These are phyloP conservation scores for Mallotus japonicus DNA, from an alignment of 441 rosid genomes.

Conservation along the genomic window DNA sequence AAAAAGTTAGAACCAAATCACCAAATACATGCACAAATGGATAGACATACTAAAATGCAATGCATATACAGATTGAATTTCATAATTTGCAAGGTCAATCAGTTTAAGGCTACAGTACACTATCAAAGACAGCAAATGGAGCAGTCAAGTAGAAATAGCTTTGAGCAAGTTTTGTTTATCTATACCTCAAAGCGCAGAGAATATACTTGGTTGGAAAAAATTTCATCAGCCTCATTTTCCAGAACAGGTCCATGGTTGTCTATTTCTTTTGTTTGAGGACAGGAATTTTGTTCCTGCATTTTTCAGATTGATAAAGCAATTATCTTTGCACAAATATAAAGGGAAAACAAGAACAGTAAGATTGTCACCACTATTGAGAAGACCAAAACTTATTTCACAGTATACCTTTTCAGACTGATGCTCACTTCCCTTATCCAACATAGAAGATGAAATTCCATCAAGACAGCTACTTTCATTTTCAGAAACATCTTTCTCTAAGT, in stretches of 20 bases:
- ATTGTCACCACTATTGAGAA: conserved; percentile 5
- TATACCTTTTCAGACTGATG: conserved; percentile 41
- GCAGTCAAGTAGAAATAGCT: neutral
- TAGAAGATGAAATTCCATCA: conserved; percentile 30
- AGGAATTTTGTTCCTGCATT: conserved; percentile 41
- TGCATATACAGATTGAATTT: neutral
- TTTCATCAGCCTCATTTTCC: conserved; percentile 37
- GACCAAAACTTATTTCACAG: conserved; percentile 9
- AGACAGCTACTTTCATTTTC: conserved; percentile 27
- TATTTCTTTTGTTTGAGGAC: conserved; percentile 19
- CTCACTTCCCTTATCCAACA: conserved; percentile 30
- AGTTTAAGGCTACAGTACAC: conserved; percentile 1
- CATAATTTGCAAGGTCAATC: neutral
- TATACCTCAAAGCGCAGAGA: conserved; percentile 88
- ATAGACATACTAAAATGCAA: no score
- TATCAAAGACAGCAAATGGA: conserved; percentile 3
- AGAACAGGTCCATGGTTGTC: conserved; percentile 30
- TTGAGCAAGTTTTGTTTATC: neutral
- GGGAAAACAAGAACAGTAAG: conserved; percentile 3
- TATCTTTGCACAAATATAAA: conserved; percentile 6
- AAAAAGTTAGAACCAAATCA: neutral
- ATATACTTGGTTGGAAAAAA: conserved; percentile 36
- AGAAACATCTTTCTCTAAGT: conserved; percentile 26
- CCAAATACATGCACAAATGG: no score
- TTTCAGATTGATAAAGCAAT: conserved; percentile 18